Evolutionary conservation across 2,329 filamentous ascomycete species (phyloP), one percentile per base, ranked within the genome.

Genomic region (Phoma herbarum): DNA sequence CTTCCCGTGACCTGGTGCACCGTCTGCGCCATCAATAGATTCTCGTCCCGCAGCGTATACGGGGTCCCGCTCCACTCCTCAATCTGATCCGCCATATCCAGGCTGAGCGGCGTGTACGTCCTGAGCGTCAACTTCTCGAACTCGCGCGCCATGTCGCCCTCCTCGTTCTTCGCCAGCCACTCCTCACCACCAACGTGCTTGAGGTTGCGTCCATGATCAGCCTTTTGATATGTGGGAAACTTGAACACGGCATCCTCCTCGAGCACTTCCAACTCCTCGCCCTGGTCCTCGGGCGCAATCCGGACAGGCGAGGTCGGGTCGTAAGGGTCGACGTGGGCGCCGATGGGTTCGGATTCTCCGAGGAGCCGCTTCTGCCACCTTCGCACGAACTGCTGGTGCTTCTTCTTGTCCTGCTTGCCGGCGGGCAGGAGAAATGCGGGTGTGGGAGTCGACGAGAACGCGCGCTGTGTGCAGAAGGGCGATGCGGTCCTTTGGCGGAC

Each of bases 131-230:
- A 57, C 63, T 74, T 78, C 72, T 67, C 78, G 62, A 64, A 74
- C 53, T 74, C 71, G 43, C 62, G 62, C 11, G 71, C 70, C 62
- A 71, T 63, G 23, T 70, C 64, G 25, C 35, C 51, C 57, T 75
- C 73, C 25, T 74, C 67, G 31, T 69, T 67, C 54, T 75, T 62
- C 61, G 70, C 70, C 31, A 75, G 66, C 78, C 79, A 81, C 52
- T 81, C 68, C 58, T 81, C 80, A 7, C 77, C 77, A 35, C 88
- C 88, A 31, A 89, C 78, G 48, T 75, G 77, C 63, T 84, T 79
- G 58, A 90, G 72, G 0, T 82, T 83, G 20, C 33, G 45, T 12
- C 53, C 49, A 5, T 59, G 41, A 14, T 61, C 39, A 2, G 66
- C 63, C 20, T 59, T 60, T 20, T 46, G 52, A 46, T 73, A 60